These are phyloP conservation scores for Boletellus emodensis DNA, from an alignment of 768 basidiomycete genomes.

Conservation along the genomic window DNA sequence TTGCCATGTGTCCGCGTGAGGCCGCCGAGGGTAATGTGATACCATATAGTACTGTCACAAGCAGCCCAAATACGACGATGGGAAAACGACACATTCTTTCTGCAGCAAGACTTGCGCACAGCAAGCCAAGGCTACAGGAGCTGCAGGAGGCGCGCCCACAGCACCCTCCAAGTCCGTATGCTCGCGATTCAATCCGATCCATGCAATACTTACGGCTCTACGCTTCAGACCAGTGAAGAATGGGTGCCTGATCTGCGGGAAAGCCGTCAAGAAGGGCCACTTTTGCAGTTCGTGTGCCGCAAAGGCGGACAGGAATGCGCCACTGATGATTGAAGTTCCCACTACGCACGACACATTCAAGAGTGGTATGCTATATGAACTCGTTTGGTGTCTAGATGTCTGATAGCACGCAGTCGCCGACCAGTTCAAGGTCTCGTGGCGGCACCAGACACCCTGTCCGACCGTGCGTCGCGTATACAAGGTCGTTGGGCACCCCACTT, in stretches of 20 bases:
- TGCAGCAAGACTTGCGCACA: constrained; percentile 63
- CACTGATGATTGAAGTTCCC: constrained; percentile 58
- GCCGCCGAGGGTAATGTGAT: constrained; percentile 6
- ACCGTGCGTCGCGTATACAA: constrained; percentile 62
- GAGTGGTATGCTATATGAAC: constrained; percentile 44
- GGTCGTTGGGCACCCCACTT: constrained; percentile 47
- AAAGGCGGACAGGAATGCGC: constrained; percentile 51
- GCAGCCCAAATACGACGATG: constrained; percentile 58
- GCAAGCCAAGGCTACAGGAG: constrained; percentile 35
- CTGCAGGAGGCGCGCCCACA: constrained; percentile 16
- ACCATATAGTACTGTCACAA: constrained; percentile 49
- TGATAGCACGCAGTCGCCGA: constrained; percentile 44
- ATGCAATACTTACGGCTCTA: constrained; percentile 31
- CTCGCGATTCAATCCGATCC: constrained; percentile 17
- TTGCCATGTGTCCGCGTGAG: background rate
- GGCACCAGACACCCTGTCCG: constrained; percentile 56
- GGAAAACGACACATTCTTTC: constrained; percentile 54
- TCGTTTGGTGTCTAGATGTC: background rate
- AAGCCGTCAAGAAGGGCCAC: constrained; percentile 55
- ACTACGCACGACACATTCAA: constrained; percentile 58
- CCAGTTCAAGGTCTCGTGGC: constrained; percentile 69
- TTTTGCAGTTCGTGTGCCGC: constrained; percentile 60
- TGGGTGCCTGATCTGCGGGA: constrained; percentile 59
- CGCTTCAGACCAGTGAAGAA: constrained; percentile 35
- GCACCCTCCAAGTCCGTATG: constrained; percentile 32